Evolutionary conservation across 2,329 filamentous ascomycete genomes (phyloP).

Genomic region (Claviceps arundinis): DNA sequence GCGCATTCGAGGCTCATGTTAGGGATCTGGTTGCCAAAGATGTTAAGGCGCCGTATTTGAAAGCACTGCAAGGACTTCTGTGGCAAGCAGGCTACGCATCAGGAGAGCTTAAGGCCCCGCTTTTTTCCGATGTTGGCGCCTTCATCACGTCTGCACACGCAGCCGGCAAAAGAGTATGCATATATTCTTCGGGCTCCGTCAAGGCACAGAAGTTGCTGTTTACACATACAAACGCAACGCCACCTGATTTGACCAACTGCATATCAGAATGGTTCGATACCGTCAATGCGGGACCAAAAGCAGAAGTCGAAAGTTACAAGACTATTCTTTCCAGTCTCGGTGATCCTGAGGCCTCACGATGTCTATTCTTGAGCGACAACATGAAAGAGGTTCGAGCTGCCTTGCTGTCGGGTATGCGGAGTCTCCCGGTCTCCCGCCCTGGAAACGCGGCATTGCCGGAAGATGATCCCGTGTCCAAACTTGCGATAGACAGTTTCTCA

Average conservation of each 20-base stretch:
- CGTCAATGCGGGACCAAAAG: constrained; percentile 65
- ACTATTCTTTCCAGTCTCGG: constrained; percentile 40
- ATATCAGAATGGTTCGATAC: constrained; percentile 66
- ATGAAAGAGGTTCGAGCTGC: constrained; percentile 55
- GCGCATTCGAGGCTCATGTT: constrained; percentile 52
- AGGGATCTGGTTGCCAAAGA: constrained; percentile 57
- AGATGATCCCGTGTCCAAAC: constrained; percentile 26
- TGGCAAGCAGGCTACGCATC: constrained; percentile 63
- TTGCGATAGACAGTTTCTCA: constrained; percentile 24
- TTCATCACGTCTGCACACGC: constrained; percentile 46
- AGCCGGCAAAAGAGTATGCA: constrained; percentile 47
- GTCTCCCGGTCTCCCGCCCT: constrained; percentile 48
- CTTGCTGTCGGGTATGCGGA: constrained; percentile 47
- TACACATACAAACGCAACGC: constrained; percentile 45
- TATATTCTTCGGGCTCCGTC: constrained; percentile 73
- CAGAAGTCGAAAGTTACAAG: constrained; percentile 51
- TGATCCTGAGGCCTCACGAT: constrained; percentile 34
- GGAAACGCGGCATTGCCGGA: constrained; percentile 53
- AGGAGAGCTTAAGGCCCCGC: constrained; percentile 55
- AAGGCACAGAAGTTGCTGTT: constrained; percentile 72
- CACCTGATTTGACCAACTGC: constrained; percentile 43
- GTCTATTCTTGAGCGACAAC: constrained; percentile 76
- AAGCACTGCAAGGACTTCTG: constrained; percentile 66
- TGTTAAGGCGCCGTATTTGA: constrained; percentile 64
- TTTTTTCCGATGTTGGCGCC: constrained; percentile 62